phyloP scores from a whole-genome alignment of 176 grass and related monocot species.

The Carex cristatella region DNA sequence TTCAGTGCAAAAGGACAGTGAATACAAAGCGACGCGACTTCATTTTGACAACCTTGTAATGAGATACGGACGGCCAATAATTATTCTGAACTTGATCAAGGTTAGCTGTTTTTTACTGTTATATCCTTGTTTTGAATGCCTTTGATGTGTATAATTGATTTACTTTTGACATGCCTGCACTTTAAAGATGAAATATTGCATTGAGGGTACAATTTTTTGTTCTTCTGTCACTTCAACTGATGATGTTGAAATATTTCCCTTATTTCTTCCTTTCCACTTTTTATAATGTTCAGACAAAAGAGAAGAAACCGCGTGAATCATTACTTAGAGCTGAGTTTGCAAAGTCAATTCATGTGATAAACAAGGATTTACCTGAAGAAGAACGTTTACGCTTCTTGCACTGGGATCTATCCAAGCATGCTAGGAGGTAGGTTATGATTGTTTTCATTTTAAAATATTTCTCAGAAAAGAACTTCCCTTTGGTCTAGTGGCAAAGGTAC shows the following conservation, averaged over 20 bases:
- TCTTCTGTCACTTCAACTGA: neutral
- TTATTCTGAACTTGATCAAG: slow-evolving; percentile 99
- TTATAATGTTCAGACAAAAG: slow-evolving; percentile 59
- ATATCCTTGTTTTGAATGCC: slow-evolving; percentile 17
- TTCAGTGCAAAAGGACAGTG: slow-evolving; percentile 72
- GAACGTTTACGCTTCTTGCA: slow-evolving; percentile 77
- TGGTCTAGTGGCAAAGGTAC: no score
- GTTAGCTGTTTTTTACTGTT: slow-evolving; percentile 27
- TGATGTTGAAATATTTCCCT: slow-evolving; percentile 1
- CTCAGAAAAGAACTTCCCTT: neutral
- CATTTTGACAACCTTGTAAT: slow-evolving; percentile 94
- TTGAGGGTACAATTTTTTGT: neutral
- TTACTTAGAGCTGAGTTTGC: slow-evolving; percentile 88
- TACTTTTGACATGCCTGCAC: neutral
- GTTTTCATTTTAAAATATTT: slow-evolving; percentile 12
- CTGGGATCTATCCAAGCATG: slow-evolving; percentile 96
- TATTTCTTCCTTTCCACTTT: slow-evolving; percentile 7
- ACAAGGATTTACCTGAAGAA: slow-evolving; percentile 64
- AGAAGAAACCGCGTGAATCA: slow-evolving; percentile 97
- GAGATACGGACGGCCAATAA: slow-evolving; percentile 94
- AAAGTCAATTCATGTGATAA: slow-evolving; percentile 80
- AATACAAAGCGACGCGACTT: slow-evolving; percentile 73
- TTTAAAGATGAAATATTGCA: neutral
- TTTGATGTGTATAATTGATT: neutral
- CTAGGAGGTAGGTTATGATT: slow-evolving; percentile 53